A percentile compares a stretch with the other conserved stretches of the same genome.
phyloP scores from a whole-genome alignment of 345 rosid genomes.

The Erodium maritimum region DNA sequence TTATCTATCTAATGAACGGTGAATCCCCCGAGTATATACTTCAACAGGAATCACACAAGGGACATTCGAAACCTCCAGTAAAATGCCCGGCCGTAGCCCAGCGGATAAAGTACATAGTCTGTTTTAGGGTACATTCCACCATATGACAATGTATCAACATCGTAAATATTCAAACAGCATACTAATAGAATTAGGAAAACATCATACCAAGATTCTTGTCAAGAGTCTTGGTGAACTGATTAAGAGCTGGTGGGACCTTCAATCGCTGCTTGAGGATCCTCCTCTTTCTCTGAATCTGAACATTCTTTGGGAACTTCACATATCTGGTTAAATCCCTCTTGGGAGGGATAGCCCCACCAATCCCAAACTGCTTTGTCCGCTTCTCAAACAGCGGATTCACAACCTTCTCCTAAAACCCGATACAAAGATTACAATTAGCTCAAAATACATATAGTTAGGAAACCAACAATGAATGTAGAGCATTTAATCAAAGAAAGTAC shows the following conservation, averaged over 20 bases:
- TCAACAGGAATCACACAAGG: too few species aligned
- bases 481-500: constrained; percentile 7
- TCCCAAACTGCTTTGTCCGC: constrained; percentile 78
- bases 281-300: constrained; percentile 68
- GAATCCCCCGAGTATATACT: too few species aligned
- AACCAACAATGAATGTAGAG: background rate
- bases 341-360: constrained; percentile 79
- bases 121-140: too few species aligned
- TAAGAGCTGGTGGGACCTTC: constrained; percentile 83
- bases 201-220: constrained; percentile 71
- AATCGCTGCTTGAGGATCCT: constrained; percentile 70
- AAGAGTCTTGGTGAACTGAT: constrained; percentile 84
- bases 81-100: too few species aligned
- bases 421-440: background rate
- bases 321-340: constrained; percentile 68
- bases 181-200: too few species aligned
- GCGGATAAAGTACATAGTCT: too few species aligned
- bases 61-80: too few species aligned
- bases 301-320: constrained; percentile 63
- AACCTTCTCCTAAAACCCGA: constrained; percentile 38
- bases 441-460: background rate
- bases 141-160: too few species aligned
- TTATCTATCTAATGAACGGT: too few species aligned
- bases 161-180: too few species aligned
- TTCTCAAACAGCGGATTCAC: constrained; percentile 68